phyloP scores from a whole-genome alignment of 352 stramenopile genomes.

The Phytophthora podocarpi region DNA sequence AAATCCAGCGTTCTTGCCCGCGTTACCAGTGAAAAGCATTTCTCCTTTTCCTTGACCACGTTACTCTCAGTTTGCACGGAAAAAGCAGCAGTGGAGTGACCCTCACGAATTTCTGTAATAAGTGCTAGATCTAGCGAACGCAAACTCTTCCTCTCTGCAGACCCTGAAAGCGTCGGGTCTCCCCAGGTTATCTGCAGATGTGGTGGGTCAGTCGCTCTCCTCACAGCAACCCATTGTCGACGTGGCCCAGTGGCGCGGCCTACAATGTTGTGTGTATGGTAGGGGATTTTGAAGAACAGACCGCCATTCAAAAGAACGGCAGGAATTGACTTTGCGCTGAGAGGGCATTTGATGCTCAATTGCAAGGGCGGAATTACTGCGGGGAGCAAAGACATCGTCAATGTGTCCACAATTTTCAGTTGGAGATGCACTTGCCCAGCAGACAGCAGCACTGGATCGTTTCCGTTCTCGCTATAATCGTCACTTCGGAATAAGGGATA shows the following conservation, averaged over 20 bases:
- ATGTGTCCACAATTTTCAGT: conserved; percentile 61
- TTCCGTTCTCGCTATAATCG: conserved; percentile 12
- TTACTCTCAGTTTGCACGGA: conserved; percentile 47
- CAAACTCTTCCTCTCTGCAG: conserved; percentile 37
- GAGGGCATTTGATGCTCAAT: conserved; percentile 19
- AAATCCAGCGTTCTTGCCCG: conserved; percentile 71
- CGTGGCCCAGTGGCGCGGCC: conserved; percentile 32
- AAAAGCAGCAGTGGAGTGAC: conserved; percentile 67
- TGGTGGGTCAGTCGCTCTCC: conserved; percentile 8
- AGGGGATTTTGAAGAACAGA: conserved; percentile 84
- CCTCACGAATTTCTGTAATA: conserved; percentile 65
- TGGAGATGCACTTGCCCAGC: conserved; percentile 71
- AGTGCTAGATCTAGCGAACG: conserved; percentile 48
- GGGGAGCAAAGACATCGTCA: conserved; percentile 1
- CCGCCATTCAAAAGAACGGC: conserved; percentile 54
- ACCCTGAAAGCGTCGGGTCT: conserved; percentile 54
- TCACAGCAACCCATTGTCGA: conserved; percentile 74
- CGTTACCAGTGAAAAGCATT: conserved; percentile 78
- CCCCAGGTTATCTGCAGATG: conserved; percentile 70
- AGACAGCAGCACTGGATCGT: conserved; percentile 22
- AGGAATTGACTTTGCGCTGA: conserved; percentile 39
- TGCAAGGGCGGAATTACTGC: conserved; percentile 32
- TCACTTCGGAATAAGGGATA: conserved; percentile 51
- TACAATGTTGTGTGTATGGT: conserved; percentile 57
- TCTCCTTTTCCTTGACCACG: conserved; percentile 48